These are phyloP conservation scores for Boletellus deceptivus DNA, from an alignment of 1,284 basidiomycete species.

Conservation along the genomic window DNA sequence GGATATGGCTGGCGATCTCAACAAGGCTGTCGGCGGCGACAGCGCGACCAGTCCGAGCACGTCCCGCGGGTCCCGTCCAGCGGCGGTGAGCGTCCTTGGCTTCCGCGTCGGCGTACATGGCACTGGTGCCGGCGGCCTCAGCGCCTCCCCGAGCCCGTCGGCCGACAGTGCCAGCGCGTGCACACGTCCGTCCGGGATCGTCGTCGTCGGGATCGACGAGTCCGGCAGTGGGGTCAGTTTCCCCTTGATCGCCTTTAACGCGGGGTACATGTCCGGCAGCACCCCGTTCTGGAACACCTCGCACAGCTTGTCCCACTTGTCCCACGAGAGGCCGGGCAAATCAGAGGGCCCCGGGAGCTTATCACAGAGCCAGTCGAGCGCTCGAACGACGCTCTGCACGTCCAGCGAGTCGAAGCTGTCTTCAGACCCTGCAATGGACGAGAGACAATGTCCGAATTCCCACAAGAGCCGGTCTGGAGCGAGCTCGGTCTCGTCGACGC, in stretches of 20 bases:
- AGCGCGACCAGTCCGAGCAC: conserved; percentile 32
- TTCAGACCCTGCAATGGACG: conserved; percentile 27
- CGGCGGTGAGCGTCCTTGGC: conserved; percentile 1
- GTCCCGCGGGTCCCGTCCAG: conserved; percentile 17
- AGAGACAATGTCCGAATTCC: conserved; percentile 38
- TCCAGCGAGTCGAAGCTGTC: conserved; percentile 32
- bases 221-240: conserved; percentile 30
- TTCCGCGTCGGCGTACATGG: conserved; percentile 29
- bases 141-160: conserved; percentile 21
- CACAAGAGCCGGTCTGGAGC: conserved; percentile 33
- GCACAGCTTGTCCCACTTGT: conserved; percentile 34
- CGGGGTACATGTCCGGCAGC: conserved; percentile 25
- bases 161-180: conserved; percentile 23
- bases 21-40: conserved; percentile 60
- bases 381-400: conserved; percentile 28
- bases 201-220: conserved; percentile 27
- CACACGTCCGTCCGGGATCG: conserved; percentile 22
- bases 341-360: conserved; percentile 35
- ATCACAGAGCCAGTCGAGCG: conserved; percentile 29
- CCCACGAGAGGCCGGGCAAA: conserved; percentile 32
- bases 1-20: conserved; percentile 70
- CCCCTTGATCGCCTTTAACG: conserved; percentile 31
- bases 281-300: conserved; percentile 29
- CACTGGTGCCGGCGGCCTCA: conserved; percentile 21
- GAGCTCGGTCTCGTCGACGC: conserved; percentile 30